A percentile compares a stretch with the other conserved stretches of the same genome.
Conservation (phyloP, 1,139 yeast species). For the Pichia sp. region DNA sequence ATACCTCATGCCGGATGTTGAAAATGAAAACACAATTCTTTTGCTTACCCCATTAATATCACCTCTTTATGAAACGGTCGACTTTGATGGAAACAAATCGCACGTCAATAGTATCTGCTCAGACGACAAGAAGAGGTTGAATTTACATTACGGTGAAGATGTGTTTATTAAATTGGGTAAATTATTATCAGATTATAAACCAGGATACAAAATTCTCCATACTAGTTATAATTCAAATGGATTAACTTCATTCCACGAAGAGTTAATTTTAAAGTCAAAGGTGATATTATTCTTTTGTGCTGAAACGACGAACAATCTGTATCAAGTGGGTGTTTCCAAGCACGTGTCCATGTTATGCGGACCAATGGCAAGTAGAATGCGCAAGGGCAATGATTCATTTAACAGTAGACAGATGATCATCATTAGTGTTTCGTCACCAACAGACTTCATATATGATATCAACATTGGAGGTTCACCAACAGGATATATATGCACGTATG, state of each 20-base stretch:
- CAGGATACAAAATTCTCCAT: conserved; percentile 17
- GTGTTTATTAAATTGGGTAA: conserved; percentile 15
- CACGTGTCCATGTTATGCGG: conserved; percentile 42
- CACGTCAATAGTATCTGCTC: conserved; percentile 16
- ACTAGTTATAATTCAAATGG: conserved; percentile 61
- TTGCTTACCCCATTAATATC: conserved; percentile 36
- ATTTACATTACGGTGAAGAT: conserved; percentile 15
- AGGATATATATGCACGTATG: conserved; percentile 63
- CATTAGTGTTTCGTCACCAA: conserved; percentile 62
- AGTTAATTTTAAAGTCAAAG: conserved; percentile 52
- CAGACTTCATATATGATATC: conserved; percentile 44
- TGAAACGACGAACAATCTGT: conserved; percentile 63
- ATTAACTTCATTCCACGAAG: conserved; percentile 55
- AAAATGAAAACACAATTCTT: conserved; percentile 39
- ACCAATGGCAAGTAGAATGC: conserved; percentile 12
- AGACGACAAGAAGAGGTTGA: conserved; percentile 12
- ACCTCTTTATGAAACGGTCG: conserved; percentile 32
- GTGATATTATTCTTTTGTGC: conserved; percentile 60
- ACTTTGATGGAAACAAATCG: conserved; percentile 27
- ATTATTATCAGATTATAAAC: conserved; percentile 28
- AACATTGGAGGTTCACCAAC: conserved; percentile 51
- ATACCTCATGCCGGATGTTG: conserved; percentile 10
- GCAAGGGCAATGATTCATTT: background rate
- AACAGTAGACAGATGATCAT: conserved; percentile 53
- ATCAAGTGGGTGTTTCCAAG: conserved; percentile 63